Evolutionary conservation across 495 filamentous ascomycete species (phyloP), one percentile per base, ranked within the genome.

Genomic region (Aspergillus affinis): DNA sequence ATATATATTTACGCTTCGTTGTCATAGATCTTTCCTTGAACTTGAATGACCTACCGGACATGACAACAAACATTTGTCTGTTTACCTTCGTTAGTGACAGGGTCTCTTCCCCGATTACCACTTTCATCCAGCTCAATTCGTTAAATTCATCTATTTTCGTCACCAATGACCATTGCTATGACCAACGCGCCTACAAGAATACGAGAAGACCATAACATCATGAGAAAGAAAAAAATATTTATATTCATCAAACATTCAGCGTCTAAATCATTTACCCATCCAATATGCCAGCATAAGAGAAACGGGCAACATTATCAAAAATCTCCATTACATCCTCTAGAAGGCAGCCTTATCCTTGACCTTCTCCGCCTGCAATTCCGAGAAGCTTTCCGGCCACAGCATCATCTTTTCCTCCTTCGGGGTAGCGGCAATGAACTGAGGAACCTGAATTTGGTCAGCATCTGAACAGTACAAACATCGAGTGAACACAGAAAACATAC

Each of bases 401-500:
- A 86, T 82, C 77, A 87, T 84, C 77, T 83, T 86, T 66, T 89
- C 86, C 58, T 86, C 84, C 44, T 73, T 76, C 13, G 82, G 83
- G 3, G 84, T 83, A 19, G 72, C 74, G 66, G 78, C 78, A 50
- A 87, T 75, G 55, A 81, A 83, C 26, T 78, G 69, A 0, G 86
- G 86, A 29, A 88, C 72, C 73, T 78, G 41, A 3, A 50, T 61
- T 6, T 41, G 29, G 48, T 49, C 49, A 49, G 13, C 49, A 6
- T 32, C 30, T 7, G 7, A 8, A 32, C 6, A 32, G 6, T 8
- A 1, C 10, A 12, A 12, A 7, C 29, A 4, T 30, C 29, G 23
- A 4, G 4, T 26, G 23, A 26, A 52, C 48, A n/a, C 47, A 46
- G 1, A 19, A 41, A 23, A 69, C 71, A 41, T 71, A 77, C 79